Evolutionary conservation across 2,329 filamentous ascomycete species (phyloP), one percentile per base, ranked within the genome.

Genomic region (Ophiocordyceps unilateralis): DNA sequence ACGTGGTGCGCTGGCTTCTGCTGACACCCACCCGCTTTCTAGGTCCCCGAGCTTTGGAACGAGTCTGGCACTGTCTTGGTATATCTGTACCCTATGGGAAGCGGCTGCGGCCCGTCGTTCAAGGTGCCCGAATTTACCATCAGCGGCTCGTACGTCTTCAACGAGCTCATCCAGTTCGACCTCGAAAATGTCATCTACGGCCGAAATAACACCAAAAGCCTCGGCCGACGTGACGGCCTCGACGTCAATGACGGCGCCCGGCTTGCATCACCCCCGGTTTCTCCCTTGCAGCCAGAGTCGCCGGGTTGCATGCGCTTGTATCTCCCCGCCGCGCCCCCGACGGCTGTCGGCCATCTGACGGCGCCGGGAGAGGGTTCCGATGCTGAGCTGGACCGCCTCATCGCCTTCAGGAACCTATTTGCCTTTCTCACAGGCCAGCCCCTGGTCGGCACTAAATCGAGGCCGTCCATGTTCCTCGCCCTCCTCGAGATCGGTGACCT

Each of bases 11-110:
- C 39, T 42, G 28, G 44, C 48, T 39, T 28, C 23, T 28, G 11
- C 32, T 44, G 20, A 46, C 39, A 5, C 21, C 2, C n/a, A 4
- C 21, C 14, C 24, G 32, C 30, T n/a, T n/a, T 36, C 11, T 43
- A 78, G 74, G 72, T 81, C 4, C 74, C 76, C 2, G 78, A 81
- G 55, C 58, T 82, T 19, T 81, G 78, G 78, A 73, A 76, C 48
- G 74, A 79, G 43, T 61, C 57, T 42, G 76, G 72, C 34, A 69
- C 69, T 46, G 67, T 78, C 21, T 62, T 66, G 41, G 66, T 82
- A 19, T 75, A 76, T 50, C 58, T 82, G 4, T 70, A 70, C 44
- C 65, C 75, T 1, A 67, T 63, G 43, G 60, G 61, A 5, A 68
- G 62, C 45, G 67, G 67, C 10, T 58, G 56, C 9, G 71, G 70